Percentiles rank a stretch among this genome's conserved stretches.
phyloP scores from a whole-genome alignment of 1,139 yeast species.

The Suhomyces kunorum region DNA sequence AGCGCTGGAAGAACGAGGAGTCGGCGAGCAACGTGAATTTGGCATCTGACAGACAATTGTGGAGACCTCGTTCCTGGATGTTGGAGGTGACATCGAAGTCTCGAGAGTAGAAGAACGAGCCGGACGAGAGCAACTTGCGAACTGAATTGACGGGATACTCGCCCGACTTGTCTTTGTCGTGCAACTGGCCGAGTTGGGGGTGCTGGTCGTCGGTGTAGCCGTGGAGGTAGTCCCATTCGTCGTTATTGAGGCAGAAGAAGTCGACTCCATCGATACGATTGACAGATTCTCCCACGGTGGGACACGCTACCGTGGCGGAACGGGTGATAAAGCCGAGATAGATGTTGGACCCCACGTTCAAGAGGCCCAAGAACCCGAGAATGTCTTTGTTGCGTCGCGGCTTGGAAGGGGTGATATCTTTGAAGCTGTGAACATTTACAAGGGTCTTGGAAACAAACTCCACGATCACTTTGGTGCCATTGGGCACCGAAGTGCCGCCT shows the following conservation, averaged over 20 bases:
- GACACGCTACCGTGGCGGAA: constrained; percentile 59
- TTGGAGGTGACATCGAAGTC: constrained; percentile 66
- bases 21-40: constrained; percentile 39
- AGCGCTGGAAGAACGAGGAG: constrained; percentile 52
- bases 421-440: constrained; percentile 41
- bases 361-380: constrained; percentile 62
- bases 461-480: constrained; percentile 42
- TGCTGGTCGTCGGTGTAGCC: constrained; percentile 21
- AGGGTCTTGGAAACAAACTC: constrained; percentile 47
- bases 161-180: constrained; percentile 26
- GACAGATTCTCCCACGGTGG: constrained; percentile 55
- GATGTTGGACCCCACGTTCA: constrained; percentile 53
- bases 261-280: constrained; percentile 57
- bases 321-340: constrained; percentile 61
- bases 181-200: constrained; percentile 14
- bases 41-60: constrained; percentile 25
- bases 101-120: constrained; percentile 65
- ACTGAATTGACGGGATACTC: constrained; percentile 64
- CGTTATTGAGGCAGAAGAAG: constrained; percentile 62
- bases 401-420: constrained; percentile 41
- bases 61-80: constrained; percentile 55
- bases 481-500: constrained; percentile 8
- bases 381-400: constrained; percentile 32
- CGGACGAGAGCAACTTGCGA: constrained; percentile 56
- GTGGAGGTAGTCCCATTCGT: constrained; percentile 48